Percentiles rank a stretch among this genome's conserved stretches.
phyloP scores from a whole-genome alignment of 2,329 filamentous ascomycete genomes.

The Neofusicoccum parvum region DNA sequence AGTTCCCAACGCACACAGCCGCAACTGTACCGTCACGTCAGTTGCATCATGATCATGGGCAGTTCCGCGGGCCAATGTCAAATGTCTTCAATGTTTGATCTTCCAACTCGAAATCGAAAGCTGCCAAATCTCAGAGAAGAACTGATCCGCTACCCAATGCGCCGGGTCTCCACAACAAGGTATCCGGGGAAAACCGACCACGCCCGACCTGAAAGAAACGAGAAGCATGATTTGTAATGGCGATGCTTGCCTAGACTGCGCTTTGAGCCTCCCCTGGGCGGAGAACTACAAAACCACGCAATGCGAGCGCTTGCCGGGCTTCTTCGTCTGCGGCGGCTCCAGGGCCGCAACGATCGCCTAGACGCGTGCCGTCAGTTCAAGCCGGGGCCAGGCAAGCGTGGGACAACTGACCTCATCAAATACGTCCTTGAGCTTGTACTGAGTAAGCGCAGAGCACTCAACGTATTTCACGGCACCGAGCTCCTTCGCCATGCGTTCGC shows the following conservation, averaged over 20 bases:
- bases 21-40: constrained; percentile 20
- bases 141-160: constrained; percentile 40
- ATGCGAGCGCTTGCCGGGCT: constrained; percentile 35
- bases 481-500: constrained; percentile 95
- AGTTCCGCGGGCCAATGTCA: constrained; percentile 18
- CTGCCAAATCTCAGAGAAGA: constrained; percentile 19
- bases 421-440: constrained; percentile 98
- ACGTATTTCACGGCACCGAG: constrained; percentile 98
- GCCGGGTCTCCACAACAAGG: constrained; percentile 39
- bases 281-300: constrained; percentile 40
- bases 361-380: not conserved
- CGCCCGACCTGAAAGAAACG: constrained; percentile 32
- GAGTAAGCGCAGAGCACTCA: constrained; percentile 95
- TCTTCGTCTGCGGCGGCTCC: constrained; percentile 82
- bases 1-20: constrained; percentile 17
- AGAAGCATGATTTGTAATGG: constrained; percentile 19
- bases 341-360: constrained; percentile 95
- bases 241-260: constrained; percentile 16
- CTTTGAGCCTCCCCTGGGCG: not conserved
- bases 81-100: constrained; percentile 22
- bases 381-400: not conserved
- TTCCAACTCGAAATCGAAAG: constrained; percentile 22
- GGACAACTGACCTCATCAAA: constrained; percentile 81
- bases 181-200: constrained; percentile 40
- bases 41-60: constrained; percentile 21